phyloP scores from a whole-genome alignment of 1,139 yeast genomes.

The Diutina neorugosa region DNA sequence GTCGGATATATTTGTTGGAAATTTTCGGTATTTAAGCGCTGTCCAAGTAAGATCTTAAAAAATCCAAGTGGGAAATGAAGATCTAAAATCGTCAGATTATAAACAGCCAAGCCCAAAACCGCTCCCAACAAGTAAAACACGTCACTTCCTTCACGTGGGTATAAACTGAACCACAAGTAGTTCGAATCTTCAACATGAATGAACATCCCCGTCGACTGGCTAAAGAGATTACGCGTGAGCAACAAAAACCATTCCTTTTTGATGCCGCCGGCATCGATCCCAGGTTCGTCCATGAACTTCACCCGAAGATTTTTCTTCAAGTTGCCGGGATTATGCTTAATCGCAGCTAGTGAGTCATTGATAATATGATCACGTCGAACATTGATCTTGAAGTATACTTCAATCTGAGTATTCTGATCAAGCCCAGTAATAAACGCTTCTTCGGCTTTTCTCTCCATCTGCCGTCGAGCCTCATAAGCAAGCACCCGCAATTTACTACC shows the following conservation, averaged over 20 bases:
- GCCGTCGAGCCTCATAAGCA: constrained; percentile 71
- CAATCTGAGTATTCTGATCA: constrained; percentile 47
- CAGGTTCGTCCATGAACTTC: constrained; percentile 78
- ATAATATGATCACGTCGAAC: constrained; percentile 60
- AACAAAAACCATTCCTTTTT: constrained; percentile 86
- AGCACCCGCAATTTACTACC: constrained; percentile 73
- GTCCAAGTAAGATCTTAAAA: constrained; percentile 60
- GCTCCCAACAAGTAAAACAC: constrained; percentile 73
- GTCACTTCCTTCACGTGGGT: constrained; percentile 33
- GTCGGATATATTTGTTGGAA: constrained; percentile 57
- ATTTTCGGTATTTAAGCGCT: constrained; percentile 48
- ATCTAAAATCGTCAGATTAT: constrained; percentile 80
- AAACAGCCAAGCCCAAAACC: constrained; percentile 78
- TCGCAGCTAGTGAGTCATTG: constrained; percentile 62
- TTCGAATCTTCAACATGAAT: constrained; percentile 56
- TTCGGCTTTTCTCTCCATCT: constrained; percentile 82
- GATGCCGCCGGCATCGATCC: constrained; percentile 91
- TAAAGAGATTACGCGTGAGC: constrained; percentile 56
- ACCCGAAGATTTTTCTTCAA: constrained; percentile 66
- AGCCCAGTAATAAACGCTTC: constrained; percentile 75
- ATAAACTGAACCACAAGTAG: constrained; percentile 60
- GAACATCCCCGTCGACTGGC: constrained; percentile 53
- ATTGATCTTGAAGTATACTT: constrained; percentile 54
- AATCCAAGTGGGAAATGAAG: constrained; percentile 63
- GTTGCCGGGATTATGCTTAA: constrained; percentile 46